These are phyloP conservation scores for Scopulariopsis brevicaulis DNA, from an alignment of 2,329 filamentous ascomycete species.

Conservation along the genomic window DNA sequence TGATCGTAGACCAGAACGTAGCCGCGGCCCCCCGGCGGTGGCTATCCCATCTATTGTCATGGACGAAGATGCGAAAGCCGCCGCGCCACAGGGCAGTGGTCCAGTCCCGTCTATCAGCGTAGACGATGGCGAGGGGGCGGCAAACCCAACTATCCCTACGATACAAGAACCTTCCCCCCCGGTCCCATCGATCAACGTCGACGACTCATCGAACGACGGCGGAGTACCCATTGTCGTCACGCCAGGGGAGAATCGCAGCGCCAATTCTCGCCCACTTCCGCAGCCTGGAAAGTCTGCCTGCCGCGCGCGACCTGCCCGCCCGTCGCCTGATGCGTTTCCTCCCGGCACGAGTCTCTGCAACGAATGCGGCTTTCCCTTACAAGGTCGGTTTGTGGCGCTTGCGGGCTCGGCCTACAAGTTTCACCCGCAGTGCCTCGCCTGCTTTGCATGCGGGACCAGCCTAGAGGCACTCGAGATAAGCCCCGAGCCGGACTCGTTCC, in stretches of 20 bases:
- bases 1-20: conserved; percentile 47
- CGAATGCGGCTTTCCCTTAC: conserved; percentile 73
- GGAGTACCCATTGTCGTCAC: not conserved
- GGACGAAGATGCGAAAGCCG: conserved; percentile 3
- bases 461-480: conserved; percentile 96
- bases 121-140: conserved; percentile 17
- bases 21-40: not conserved
- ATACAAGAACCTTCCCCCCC: not conserved
- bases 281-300: conserved; percentile 20
- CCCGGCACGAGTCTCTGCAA: conserved; percentile 63
- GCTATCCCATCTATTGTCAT: conserved; percentile 6
- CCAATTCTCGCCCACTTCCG: conserved; percentile 30
- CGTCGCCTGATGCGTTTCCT: conserved; percentile 31
- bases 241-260: not conserved
- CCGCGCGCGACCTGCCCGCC: conserved; percentile 20
- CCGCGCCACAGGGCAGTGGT: conserved; percentile 11
- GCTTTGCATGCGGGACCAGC: conserved; percentile 73
- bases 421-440: conserved; percentile 87
- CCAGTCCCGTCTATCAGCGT: conserved; percentile 28
- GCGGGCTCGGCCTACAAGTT: conserved; percentile 65
- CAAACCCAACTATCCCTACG: conserved; percentile 26
- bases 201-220: not conserved
- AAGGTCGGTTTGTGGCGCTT: conserved; percentile 81
- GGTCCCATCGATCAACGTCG: conserved; percentile 2
- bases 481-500: conserved; percentile 69